Evolutionary conservation across 2,329 filamentous ascomycete species (phyloP).

Genomic region (Paracoccidioides brasiliensis): DNA sequence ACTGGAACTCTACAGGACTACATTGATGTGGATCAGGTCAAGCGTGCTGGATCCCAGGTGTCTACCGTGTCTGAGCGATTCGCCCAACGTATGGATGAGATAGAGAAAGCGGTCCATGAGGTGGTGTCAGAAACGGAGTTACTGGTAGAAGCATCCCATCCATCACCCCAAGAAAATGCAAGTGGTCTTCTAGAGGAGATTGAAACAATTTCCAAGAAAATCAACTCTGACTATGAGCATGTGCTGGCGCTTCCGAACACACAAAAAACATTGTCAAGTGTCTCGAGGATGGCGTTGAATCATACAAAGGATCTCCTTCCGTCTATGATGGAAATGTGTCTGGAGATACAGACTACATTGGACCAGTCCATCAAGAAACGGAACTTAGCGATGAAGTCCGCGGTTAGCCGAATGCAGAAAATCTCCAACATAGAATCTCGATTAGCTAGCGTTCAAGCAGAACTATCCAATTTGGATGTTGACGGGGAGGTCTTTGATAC

Average conservation of each 20-base stretch:
- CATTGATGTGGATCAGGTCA: conserved; percentile 59
- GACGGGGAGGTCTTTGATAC: conserved; percentile 73
- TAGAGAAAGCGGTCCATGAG: conserved; percentile 47
- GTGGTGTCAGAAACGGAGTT: conserved; percentile 44
- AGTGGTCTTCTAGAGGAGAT: conserved; percentile 67
- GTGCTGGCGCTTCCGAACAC: conserved; percentile 56
- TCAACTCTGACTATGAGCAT: conserved; percentile 72
- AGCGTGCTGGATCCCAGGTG: conserved; percentile 56
- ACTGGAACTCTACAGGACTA: conserved; percentile 58
- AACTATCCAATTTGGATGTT: conserved; percentile 58
- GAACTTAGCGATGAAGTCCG: conserved; percentile 53
- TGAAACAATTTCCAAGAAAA: conserved; percentile 71
- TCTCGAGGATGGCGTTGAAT: conserved; percentile 50
- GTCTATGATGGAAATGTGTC: conserved; percentile 43
- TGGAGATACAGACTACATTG: conserved; percentile 41
- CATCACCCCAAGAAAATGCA: conserved; percentile 51
- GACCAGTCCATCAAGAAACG: conserved; percentile 46
- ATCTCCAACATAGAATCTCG: conserved; percentile 69
- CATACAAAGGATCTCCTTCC: conserved; percentile 53
- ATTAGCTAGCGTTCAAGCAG: conserved; percentile 57
- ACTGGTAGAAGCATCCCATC: conserved; percentile 25
- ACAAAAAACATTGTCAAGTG: conserved; percentile 48
- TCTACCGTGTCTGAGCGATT: conserved; percentile 47
- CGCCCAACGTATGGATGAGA: conserved; percentile 44
- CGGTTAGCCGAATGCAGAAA: conserved; percentile 62